phyloP scores from a whole-genome alignment of 306 rosid genomes.

The Rosa rugosa region DNA sequence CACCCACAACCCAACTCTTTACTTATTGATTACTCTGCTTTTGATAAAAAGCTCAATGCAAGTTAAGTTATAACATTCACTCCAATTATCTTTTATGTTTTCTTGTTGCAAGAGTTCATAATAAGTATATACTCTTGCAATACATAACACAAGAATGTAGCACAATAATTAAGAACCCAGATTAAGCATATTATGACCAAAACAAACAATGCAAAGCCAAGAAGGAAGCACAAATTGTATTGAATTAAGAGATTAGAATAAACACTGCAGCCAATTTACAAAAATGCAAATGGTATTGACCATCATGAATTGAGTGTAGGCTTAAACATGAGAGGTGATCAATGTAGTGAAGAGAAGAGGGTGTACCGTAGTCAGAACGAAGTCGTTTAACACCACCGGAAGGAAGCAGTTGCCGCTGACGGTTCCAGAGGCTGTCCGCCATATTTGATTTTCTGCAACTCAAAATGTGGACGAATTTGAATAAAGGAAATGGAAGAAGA shows the following conservation, averaged over 20 bases:
- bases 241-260: not conserved
- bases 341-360: not conserved
- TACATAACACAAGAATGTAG: not conserved
- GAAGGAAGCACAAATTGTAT: not conserved
- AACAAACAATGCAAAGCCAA: not conserved
- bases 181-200: not conserved
- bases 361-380: constrained; percentile 69
- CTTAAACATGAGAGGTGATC: not conserved
- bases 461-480: not conserved
- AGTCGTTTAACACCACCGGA: constrained; percentile 63
- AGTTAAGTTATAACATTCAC: not conserved
- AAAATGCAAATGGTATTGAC: not conserved
- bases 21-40: not conserved
- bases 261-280: not conserved
- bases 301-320: not conserved
- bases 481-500: not conserved
- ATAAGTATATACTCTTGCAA: not conserved
- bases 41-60: not conserved
- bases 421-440: constrained; percentile 79
- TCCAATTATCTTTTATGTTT: not conserved
- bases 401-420: constrained; percentile 49
- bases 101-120: not conserved
- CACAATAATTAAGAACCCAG: not conserved
- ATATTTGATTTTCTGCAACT: constrained; percentile 26
- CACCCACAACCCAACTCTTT: not conserved